Conservation (phyloP, 257 asterid species). For the Euphrasia confusa region DNA sequence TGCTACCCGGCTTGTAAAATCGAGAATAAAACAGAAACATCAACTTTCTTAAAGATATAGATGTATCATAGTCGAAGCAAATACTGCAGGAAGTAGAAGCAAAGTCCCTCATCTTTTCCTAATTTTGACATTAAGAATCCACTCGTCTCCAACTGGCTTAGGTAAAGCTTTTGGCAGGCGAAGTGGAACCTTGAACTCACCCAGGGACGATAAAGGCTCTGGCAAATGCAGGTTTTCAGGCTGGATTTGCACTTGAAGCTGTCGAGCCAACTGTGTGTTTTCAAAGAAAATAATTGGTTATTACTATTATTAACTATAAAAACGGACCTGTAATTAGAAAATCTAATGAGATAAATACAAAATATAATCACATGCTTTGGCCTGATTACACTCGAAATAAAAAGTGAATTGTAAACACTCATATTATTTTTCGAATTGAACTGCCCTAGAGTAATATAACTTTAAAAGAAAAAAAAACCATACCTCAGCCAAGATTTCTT, state of each 20-base stretch:
- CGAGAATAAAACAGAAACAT: conserved; percentile 4
- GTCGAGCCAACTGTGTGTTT: conserved; percentile 54
- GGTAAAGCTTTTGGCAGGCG: conserved; percentile 75
- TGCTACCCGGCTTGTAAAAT: not conserved
- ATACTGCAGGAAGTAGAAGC: conserved; percentile 2
- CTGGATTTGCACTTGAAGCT: conserved; percentile 63
- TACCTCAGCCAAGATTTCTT: conserved; percentile 81
- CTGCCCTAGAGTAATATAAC: conserved; percentile 3
- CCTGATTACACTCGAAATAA: not conserved
- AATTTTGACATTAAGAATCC: conserved; percentile 41
- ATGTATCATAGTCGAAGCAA: conserved; percentile 11
- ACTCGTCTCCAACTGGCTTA: conserved; percentile 61
- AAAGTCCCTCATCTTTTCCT: conserved; percentile 31
- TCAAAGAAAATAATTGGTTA: not conserved
- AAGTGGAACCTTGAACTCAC: conserved; percentile 77
- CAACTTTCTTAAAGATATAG: not conserved
- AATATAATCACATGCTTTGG: not conserved
- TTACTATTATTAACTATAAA: not conserved
- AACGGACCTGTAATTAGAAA: conserved; percentile 4
- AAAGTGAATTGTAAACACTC: not conserved
- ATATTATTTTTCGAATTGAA: not conserved
- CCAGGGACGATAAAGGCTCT: conserved; percentile 54
- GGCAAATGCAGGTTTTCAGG: conserved; percentile 65
- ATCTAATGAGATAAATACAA: not conserved
- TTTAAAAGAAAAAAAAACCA: conserved; percentile 7